A percentile compares a stretch with the other conserved stretches of the same genome.
Evolutionary conservation across 2,329 filamentous ascomycete species (phyloP).

Genomic region (Talaromyces sp.): DNA sequence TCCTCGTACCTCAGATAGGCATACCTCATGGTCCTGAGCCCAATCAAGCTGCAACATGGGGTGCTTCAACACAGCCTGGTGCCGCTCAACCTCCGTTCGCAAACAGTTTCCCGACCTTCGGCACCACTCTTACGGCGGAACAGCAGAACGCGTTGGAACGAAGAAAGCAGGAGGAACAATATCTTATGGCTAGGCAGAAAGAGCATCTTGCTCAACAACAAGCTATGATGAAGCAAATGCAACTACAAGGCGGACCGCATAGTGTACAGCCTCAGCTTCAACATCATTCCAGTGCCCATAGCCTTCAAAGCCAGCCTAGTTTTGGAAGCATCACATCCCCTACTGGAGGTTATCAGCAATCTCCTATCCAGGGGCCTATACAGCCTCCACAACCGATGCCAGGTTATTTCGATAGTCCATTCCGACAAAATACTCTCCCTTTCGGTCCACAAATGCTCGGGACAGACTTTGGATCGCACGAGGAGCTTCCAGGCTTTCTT

Average conservation of each 20-base stretch:
- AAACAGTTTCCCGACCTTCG: conserved; percentile 91
- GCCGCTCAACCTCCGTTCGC: conserved; percentile 83
- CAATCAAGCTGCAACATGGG: conserved; percentile 47
- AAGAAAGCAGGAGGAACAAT: conserved; percentile 96
- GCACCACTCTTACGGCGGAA: conserved; percentile 90
- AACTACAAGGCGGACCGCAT: conserved; percentile 55
- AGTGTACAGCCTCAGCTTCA: conserved; percentile 65
- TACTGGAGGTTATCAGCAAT: conserved; percentile 59
- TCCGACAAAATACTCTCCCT: conserved; percentile 44
- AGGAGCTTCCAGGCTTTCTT: conserved; percentile 64
- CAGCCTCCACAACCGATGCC: conserved; percentile 55
- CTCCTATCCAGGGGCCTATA: conserved; percentile 57
- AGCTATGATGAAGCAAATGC: conserved; percentile 69
- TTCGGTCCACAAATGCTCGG: conserved; percentile 42
- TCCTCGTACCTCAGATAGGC: conserved; percentile 94
- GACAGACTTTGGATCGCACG: conserved; percentile 56
- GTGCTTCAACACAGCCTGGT: conserved; percentile 44
- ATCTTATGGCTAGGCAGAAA: conserved; percentile 91
- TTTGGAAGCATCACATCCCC: conserved; percentile 94
- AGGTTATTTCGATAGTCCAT: conserved; percentile 64
- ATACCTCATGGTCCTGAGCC: conserved; percentile 79
- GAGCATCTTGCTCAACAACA: conserved; percentile 89
- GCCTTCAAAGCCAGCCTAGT: conserved; percentile 93
- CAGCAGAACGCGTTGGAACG: conserved; percentile 97
- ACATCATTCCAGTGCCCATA: conserved; percentile 92